Evolutionary conservation across 2,329 filamentous ascomycete genomes (phyloP).

Genomic region (Tolypocladium cylindrosporum): DNA sequence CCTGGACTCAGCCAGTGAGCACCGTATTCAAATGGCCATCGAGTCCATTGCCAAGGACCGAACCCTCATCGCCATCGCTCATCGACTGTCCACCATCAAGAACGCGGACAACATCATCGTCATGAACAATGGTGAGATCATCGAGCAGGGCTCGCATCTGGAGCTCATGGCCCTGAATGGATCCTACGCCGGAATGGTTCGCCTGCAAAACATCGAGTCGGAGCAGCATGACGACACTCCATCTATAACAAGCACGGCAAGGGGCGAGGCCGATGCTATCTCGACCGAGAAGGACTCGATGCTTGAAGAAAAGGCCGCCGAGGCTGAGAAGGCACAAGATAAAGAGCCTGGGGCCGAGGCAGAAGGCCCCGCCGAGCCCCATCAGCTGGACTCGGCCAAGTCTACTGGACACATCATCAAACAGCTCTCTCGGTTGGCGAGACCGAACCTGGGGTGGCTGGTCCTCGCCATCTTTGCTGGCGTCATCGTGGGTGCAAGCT

Average conservation of each 20-base stretch:
- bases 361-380: constrained; percentile 7
- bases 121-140: constrained; percentile 46
- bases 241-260: constrained; percentile 20
- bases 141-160: constrained; percentile 55
- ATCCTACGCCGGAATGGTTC: constrained; percentile 43
- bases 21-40: constrained; percentile 40
- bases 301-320: constrained; percentile 16
- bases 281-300: constrained; percentile 27
- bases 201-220: constrained; percentile 27
- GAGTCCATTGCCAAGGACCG: constrained; percentile 37
- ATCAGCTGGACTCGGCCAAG: constrained; percentile 28
- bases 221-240: constrained; percentile 16
- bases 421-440: constrained; percentile 24
- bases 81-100: constrained; percentile 50
- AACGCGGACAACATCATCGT: constrained; percentile 60
- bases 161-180: constrained; percentile 42
- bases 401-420: constrained; percentile 28
- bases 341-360: constrained; percentile 21
- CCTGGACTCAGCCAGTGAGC: constrained; percentile 48
- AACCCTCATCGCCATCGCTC: constrained; percentile 58
- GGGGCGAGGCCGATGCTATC: constrained; percentile 29
- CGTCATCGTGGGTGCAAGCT: constrained; percentile 45
- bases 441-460: constrained; percentile 28
- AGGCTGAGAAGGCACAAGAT: constrained; percentile 29
- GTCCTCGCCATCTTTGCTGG: constrained; percentile 30